Evolutionary conservation across 164 flowering plant species (phyloP).

Genomic region (Echeveria elegans): DNA sequence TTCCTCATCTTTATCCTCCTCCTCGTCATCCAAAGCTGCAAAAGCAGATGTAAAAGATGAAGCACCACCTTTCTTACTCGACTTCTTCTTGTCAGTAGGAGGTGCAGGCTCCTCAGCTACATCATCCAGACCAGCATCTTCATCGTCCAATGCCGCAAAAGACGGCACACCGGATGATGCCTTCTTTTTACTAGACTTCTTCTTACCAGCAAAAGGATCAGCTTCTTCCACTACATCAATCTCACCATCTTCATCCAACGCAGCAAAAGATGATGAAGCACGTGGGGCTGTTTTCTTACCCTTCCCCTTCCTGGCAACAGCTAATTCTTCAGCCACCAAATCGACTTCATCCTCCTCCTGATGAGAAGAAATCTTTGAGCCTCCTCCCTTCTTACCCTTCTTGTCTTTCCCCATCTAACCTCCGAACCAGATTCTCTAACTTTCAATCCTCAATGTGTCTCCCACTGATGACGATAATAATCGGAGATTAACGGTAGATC

Average conservation of each 20-base stretch:
- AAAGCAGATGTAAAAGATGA: conserved; percentile 1
- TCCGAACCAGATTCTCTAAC: too few species aligned
- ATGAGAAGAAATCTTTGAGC: background rate
- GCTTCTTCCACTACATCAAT: background rate
- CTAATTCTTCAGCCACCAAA: background rate
- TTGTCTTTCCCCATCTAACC: too few species aligned
- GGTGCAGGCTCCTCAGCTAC: background rate
- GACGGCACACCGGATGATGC: background rate
- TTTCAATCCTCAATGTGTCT: too few species aligned
- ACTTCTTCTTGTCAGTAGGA: background rate
- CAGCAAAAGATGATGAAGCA: background rate
- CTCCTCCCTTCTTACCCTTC: conserved; percentile 7
- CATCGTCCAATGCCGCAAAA: background rate
- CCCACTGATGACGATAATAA: too few species aligned
- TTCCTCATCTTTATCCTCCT: background rate
- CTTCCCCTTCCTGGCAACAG: background rate
- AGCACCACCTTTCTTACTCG: background rate
- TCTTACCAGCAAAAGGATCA: background rate
- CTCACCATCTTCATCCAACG: background rate
- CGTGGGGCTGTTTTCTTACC: background rate
- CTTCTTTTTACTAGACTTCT: background rate
- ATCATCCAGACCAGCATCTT: background rate
- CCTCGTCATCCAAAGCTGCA: conserved; percentile 1
- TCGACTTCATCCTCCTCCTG: background rate
- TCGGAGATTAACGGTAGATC: too few species aligned